Conservation (phyloP, 306 rosid genomes). For the Acmispon strigosus region DNA sequence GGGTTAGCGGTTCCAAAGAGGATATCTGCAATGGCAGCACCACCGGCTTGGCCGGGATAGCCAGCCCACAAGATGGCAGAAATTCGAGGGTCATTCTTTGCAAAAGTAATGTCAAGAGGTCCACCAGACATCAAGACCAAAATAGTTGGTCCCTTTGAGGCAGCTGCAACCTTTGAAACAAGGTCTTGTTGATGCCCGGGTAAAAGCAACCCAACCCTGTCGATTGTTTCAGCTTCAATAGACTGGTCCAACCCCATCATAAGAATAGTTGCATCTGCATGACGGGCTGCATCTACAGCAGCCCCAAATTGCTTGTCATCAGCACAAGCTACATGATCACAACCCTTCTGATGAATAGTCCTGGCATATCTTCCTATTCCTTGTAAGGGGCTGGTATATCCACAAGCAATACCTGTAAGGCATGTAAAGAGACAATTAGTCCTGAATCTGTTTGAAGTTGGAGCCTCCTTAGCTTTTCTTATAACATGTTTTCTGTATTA, state of each 20-base stretch:
- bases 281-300: slow-evolving; percentile 52
- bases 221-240: slow-evolving; percentile 69
- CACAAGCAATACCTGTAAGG: slow-evolving; percentile 65
- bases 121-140: slow-evolving; percentile 88
- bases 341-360: slow-evolving; percentile 50
- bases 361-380: slow-evolving; percentile 56
- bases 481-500: no score
- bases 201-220: slow-evolving; percentile 48
- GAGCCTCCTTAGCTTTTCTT: no score
- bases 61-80: slow-evolving; percentile 74
- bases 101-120: slow-evolving; percentile 66
- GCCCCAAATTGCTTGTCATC: slow-evolving; percentile 38
- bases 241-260: slow-evolving; percentile 90
- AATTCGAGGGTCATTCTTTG: slow-evolving; percentile 46
- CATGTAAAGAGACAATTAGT: background rate
- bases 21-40: slow-evolving; percentile 75
- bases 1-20: slow-evolving; percentile 59
- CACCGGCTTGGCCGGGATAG: slow-evolving; percentile 91
- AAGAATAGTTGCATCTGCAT: slow-evolving; percentile 61
- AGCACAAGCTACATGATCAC: slow-evolving; percentile 49
- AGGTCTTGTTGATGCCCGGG: slow-evolving; percentile 86
- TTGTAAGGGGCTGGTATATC: slow-evolving; percentile 64
- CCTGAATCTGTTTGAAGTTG: background rate
- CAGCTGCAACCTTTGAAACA: slow-evolving; percentile 57
- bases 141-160: slow-evolving; percentile 68